Percentiles rank a stretch among this genome's conserved stretches.
Evolutionary conservation across 306 rosid genomes (phyloP).

Genomic region (Luffa acutangula): DNA sequence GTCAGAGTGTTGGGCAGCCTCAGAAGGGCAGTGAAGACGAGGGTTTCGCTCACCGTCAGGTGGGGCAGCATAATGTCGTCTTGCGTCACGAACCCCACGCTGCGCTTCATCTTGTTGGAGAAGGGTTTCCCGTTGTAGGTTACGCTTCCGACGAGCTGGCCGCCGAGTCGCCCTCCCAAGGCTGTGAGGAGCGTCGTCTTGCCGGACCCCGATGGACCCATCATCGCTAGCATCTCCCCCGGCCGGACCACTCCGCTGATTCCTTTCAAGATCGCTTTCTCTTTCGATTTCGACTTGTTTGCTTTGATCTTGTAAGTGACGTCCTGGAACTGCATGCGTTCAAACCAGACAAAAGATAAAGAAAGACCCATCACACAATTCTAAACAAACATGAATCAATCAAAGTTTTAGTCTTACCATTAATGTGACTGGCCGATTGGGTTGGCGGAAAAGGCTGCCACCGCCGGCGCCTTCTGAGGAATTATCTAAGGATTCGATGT

Average conservation of each 20-base stretch:
- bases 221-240: conserved; percentile 68
- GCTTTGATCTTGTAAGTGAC: conserved; percentile 39
- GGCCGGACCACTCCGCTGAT: conserved; percentile 50
- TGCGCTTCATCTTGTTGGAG: conserved; percentile 40
- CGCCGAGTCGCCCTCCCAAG: conserved; percentile 50
- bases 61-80: conserved; percentile 30
- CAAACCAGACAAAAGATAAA: too few species aligned
- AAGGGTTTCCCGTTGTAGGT: conserved; percentile 34
- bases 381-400: too few species aligned
- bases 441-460: neutral
- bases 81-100: conserved; percentile 66
- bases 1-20: conserved; percentile 40
- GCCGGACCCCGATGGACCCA: conserved; percentile 89
- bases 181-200: conserved; percentile 72
- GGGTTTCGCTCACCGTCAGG: conserved; percentile 53
- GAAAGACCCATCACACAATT: too few species aligned
- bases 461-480: too few species aligned
- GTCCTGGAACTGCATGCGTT: conserved; percentile 38
- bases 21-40: conserved; percentile 61
- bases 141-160: conserved; percentile 28
- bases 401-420: neutral
- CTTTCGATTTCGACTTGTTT: conserved; percentile 13
- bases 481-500: too few species aligned
- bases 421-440: neutral
- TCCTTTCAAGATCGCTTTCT: conserved; percentile 45